Base-by-base conservation (phyloP, 176 grass and related monocot species). In the Eragrostis nindensis region DNA sequence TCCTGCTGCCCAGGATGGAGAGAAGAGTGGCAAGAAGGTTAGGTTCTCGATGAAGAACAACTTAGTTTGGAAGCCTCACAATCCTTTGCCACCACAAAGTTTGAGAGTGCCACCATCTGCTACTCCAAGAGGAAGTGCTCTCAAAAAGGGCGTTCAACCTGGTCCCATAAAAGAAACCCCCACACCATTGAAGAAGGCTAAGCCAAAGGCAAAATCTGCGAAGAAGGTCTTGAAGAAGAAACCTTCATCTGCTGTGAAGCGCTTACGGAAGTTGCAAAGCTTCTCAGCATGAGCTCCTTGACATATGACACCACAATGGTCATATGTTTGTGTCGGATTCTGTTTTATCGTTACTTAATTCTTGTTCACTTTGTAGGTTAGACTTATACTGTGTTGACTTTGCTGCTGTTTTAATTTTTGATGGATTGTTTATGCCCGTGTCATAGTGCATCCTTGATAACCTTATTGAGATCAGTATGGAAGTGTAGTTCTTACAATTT, bases 41-140 rank as follows among this genome's bases (percentile, higher is more conserved):
- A 93, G 86, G 63, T 99, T 99, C 86, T 95, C 96, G 0, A 90
- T 99, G 92, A 99, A 91, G 84, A 95, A 81, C 70, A 99, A 99
- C 73, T 65, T 99, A 75, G 88, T 95, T 41, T 99, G 96, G 96
- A 99, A 95, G 61, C 96, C 96, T 43, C 71, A 85, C 27, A 95
- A 43, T 83, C 92, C 96, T 71, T 82, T 99, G 76, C 96, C 96
- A 42, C 92, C 92, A 16, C 88, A 93, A 47, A 82, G 87, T 75
- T 81, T 99, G 90, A 95, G 96, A 72, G 39, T 95, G 39, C 96
- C 96, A 44, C 96, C 92, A 81, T 95, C 92, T 63, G 82, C 84
- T 68, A 93, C 90, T 74, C 96, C 96, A 52, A 99, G 93, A 76
- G 96, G 96, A 50, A 99, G 96, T 73, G 96, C 96, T 1, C 82